Conservation (phyloP, 257 asterid species). For the Capsicum rhomboideum region DNA sequence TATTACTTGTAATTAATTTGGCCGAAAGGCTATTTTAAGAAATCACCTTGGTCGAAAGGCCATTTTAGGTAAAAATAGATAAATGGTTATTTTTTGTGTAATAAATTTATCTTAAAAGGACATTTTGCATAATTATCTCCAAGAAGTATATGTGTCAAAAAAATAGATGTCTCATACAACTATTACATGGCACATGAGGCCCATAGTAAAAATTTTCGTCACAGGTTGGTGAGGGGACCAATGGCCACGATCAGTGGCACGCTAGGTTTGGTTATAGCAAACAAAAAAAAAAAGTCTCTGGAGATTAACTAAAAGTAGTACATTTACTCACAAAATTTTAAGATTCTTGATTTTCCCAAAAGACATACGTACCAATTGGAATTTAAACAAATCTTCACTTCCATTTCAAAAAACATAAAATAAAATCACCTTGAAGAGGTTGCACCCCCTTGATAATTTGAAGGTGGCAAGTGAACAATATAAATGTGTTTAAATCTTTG, state of each 20-base stretch:
- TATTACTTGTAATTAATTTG: no score
- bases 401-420: not conserved
- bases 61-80: no score
- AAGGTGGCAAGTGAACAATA: not conserved
- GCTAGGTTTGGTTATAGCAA: not conserved
- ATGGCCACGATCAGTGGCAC: not conserved
- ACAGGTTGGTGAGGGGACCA: not conserved
- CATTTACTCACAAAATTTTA: constrained; percentile 1
- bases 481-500: not conserved
- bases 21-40: no score
- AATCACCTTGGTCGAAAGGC: no score
- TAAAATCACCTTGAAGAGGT: not conserved
- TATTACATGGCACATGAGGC: no score
- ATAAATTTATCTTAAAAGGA: no score
- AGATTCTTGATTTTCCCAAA: constrained; percentile 4
- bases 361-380: not conserved
- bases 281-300: not conserved
- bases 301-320: not conserved
- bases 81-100: no score
- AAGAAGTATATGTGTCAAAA: no score
- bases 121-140: no score
- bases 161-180: no score
- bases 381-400: not conserved
- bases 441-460: not conserved
- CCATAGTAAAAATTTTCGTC: no score